These are phyloP conservation scores for Aspergillus fumigatiaffinis DNA, from an alignment of 2,329 filamentous ascomycete genomes.

Conservation along the genomic window DNA sequence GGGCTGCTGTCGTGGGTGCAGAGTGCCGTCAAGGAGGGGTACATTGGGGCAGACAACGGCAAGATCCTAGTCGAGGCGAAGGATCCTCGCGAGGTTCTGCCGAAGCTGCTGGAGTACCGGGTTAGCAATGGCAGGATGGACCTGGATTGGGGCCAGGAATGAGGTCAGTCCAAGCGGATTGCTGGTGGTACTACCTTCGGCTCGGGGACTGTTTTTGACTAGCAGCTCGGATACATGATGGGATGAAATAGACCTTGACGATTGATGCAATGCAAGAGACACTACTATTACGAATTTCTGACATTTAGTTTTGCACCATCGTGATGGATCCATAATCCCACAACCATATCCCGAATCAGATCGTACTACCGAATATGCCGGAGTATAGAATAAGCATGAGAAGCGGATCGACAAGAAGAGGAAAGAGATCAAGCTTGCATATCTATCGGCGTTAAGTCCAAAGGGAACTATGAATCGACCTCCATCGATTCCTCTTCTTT, in stretches of 20 bases:
- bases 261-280: background rate
- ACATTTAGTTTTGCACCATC: background rate
- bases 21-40: constrained; percentile 70
- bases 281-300: background rate
- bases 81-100: constrained; percentile 67
- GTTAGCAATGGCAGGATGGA: constrained; percentile 71
- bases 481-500: constrained; percentile 51
- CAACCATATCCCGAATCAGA: background rate
- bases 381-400: background rate
- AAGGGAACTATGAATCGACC: constrained; percentile 46
- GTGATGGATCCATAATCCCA: background rate
- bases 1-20: constrained; percentile 78
- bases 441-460: constrained; percentile 25
- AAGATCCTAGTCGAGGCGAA: constrained; percentile 75
- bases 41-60: constrained; percentile 67
- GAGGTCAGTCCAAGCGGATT: constrained; percentile 14
- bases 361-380: background rate
- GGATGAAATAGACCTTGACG: background rate
- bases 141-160: constrained; percentile 73
- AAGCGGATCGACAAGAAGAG: background rate
- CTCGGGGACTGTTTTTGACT: background rate
- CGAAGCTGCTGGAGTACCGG: constrained; percentile 68
- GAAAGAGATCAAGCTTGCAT: constrained; percentile 19
- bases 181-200: background rate
- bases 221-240: background rate